Evolutionary conservation across 2,329 filamentous ascomycete genomes (phyloP), one percentile per base, ranked within the genome.

Genomic region (Clarireedia paspali): DNA sequence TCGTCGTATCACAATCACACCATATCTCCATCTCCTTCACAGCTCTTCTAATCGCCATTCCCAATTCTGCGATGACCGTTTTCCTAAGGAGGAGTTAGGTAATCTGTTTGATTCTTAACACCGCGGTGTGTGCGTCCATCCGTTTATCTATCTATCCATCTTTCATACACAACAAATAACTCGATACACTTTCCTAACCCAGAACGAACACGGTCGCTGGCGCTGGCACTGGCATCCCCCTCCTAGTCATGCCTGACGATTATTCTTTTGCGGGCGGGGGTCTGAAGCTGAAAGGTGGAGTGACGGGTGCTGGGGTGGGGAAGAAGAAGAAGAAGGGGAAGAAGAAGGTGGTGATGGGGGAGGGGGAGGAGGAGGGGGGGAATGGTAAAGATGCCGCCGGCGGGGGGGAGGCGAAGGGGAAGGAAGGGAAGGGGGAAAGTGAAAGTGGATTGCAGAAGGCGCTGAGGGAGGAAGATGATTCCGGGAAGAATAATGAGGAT

Each of bases 271-370:
- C 80, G 59, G 79, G 83, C 57, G 83, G 85, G 66, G 90, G 90
- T 64, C 81, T 96, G 36, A 92, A 89, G 69, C 80, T 96, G 58
- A 96, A 96, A 75, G 90, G 91, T 66, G 80, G 76, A 59, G 85
- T 84, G 66, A 75, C 79, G 60, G 84, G 81, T 47, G 65, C 69
- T 66, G 75, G 82, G 62, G 83, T 87, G 67, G 87, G 84, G 69
- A 88, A 85, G 71, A 81, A 83, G 71, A 81, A 76, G 66, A 76
- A 75, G 65, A 71, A 74, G 60, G 74, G 73, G 63, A 62, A 54
- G 49, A 67, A 67, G 49, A 63, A 1, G 17, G 17, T 14, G 30
- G 49, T 68, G 72, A 48, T 64, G 75, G 48, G 71, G 49, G 63
- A 3, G 23, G n/a, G 71, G 49, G 63, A 3, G 23, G n/a, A 24